A percentile compares a stretch with the other conserved stretches of the same genome.
Evolutionary conservation across 106 monocot genomes (phyloP).

Genomic region (Acorus gramineus): DNA sequence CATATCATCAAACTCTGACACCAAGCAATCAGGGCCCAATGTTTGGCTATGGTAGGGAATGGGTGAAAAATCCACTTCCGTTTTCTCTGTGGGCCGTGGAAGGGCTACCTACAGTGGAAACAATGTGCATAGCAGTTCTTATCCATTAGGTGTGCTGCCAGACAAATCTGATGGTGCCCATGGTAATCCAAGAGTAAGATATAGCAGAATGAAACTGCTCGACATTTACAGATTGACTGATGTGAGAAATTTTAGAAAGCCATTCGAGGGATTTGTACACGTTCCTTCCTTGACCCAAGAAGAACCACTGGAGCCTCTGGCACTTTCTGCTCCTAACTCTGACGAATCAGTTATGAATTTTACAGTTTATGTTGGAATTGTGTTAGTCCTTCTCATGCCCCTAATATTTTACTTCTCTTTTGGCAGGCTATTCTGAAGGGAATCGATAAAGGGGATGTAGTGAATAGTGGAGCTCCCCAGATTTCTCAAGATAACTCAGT

Average conservation of each 20-base stretch:
- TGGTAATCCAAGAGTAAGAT: slow-evolving; percentile 41
- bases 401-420: neutral
- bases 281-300: slow-evolving; percentile 52
- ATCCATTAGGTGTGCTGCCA: slow-evolving; percentile 19
- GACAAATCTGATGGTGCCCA: slow-evolving; percentile 40
- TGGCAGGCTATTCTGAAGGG: slow-evolving; percentile 66
- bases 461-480: slow-evolving; percentile 57
- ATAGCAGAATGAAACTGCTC: slow-evolving; percentile 83
- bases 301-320: slow-evolving; percentile 59
- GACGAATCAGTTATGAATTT: slow-evolving; percentile 66
- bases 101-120: slow-evolving; percentile 22
- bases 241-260: slow-evolving; percentile 27
- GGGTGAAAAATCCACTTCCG: slow-evolving; percentile 42
- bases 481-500: slow-evolving; percentile 58
- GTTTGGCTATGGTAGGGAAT: slow-evolving; percentile 57
- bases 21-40: slow-evolving; percentile 28
- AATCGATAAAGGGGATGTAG: slow-evolving; percentile 88
- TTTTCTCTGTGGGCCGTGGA: slow-evolving; percentile 38
- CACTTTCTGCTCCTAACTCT: slow-evolving; percentile 56
- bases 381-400: neutral
- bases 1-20: slow-evolving; percentile 20
- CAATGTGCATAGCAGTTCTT: slow-evolving; percentile 12
- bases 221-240: slow-evolving; percentile 78
- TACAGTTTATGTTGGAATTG: neutral
- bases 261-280: slow-evolving; percentile 39